These are phyloP conservation scores for Acrocalymma vagum DNA, from an alignment of 2,329 filamentous ascomycete genomes.

Conservation along the genomic window DNA sequence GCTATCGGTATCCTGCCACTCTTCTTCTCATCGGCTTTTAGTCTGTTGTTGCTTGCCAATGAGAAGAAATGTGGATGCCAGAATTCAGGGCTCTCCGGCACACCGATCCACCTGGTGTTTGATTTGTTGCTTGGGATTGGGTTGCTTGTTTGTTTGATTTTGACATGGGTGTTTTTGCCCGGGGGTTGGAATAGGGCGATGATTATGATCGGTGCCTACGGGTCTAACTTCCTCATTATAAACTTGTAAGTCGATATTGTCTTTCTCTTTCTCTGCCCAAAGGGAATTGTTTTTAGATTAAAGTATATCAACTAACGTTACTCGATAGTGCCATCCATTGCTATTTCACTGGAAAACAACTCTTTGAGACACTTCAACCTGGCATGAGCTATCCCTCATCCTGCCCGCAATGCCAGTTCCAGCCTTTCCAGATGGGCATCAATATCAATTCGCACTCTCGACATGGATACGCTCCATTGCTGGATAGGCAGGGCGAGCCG, in stretches of 20 bases:
- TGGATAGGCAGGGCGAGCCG: constrained; percentile 18
- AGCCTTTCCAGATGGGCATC: constrained; percentile 18
- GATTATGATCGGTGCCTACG: constrained; percentile 36
- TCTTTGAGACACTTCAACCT: constrained; percentile 21
- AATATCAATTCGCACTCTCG: constrained; percentile 17
- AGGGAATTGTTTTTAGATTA: too few species aligned
- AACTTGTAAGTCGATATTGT: constrained; percentile 31
- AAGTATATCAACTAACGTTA: too few species aligned
- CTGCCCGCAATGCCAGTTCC: constrained; percentile 36
- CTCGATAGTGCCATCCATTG: constrained; percentile 33
- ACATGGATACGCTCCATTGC: constrained; percentile 29
- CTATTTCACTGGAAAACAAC: constrained; percentile 29
- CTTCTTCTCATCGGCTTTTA: constrained; percentile 32
- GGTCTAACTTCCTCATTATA: constrained; percentile 34
- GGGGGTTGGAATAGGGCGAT: not conserved
- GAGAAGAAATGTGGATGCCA: constrained; percentile 34
- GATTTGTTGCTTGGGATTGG: constrained; percentile 28
- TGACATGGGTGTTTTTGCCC: constrained; percentile 29
- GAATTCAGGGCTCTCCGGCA: constrained; percentile 31
- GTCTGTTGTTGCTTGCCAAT: constrained; percentile 31
- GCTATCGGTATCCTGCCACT: constrained; percentile 39
- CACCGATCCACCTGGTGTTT: constrained; percentile 32
- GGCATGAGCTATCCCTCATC: constrained; percentile 22
- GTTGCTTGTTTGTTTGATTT: constrained; percentile 31
- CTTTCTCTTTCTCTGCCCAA: too few species aligned